phyloP scores from a whole-genome alignment of 805 yeast genomes.

The Candida odintsovae region DNA sequence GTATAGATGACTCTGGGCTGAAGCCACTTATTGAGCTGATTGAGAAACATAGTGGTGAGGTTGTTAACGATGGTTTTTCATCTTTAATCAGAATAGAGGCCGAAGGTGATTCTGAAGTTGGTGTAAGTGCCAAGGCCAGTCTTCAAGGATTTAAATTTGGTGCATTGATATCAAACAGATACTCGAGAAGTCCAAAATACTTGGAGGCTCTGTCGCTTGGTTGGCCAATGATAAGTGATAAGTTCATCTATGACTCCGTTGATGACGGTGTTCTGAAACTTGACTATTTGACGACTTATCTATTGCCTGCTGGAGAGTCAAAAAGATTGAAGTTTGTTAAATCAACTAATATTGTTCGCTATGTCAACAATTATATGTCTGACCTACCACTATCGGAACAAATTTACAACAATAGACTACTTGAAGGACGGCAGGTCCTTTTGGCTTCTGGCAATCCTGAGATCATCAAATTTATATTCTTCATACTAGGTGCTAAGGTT shows the following conservation, averaged over 20 bases:
- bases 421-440: slow-evolving; percentile 16
- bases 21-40: slow-evolving; percentile 25
- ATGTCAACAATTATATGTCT: slow-evolving; percentile 30
- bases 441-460: slow-evolving; percentile 19
- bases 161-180: slow-evolving; percentile 49
- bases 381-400: slow-evolving; percentile 35
- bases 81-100: slow-evolving; percentile 16
- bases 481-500: slow-evolving; percentile 38
- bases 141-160: slow-evolving; percentile 41
- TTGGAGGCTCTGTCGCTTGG: slow-evolving; percentile 73
- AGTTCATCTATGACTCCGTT: slow-evolving; percentile 49
- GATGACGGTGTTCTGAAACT: slow-evolving; percentile 21
- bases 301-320: slow-evolving; percentile 72
- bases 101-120: slow-evolving; percentile 1
- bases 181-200: slow-evolving; percentile 67
- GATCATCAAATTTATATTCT: slow-evolving; percentile 37
- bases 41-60: slow-evolving; percentile 37
- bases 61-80: slow-evolving; percentile 31
- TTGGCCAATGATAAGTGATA: slow-evolving; percentile 74
- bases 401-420: slow-evolving; percentile 30
- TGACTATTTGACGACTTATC: slow-evolving; percentile 43
- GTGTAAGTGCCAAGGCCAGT: slow-evolving; percentile 5
- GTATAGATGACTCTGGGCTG: slow-evolving; percentile 28
- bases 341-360: slow-evolving; percentile 44
- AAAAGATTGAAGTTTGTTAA: slow-evolving; percentile 34